Conservation (phyloP, 2,329 filamentous ascomycete species). For the Sphaerulina vaccinii region DNA sequence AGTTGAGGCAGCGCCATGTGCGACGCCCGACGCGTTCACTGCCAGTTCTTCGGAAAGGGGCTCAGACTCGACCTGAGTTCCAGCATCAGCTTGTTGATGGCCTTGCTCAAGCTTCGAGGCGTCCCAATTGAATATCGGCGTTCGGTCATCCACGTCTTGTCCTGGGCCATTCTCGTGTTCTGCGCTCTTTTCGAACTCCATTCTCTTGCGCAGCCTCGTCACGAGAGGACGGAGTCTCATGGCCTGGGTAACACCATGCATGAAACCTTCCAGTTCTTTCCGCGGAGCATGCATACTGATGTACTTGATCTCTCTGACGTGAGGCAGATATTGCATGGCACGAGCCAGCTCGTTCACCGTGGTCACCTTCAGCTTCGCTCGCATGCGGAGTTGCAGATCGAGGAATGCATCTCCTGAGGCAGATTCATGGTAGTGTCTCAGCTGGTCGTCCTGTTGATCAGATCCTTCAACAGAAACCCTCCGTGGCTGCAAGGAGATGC, state of each 20-base stretch:
- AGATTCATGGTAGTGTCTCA: not conserved
- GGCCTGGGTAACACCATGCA: slow-evolving; percentile 5
- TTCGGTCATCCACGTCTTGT: not conserved
- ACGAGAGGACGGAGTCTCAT: slow-evolving; percentile 11
- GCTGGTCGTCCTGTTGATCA: not conserved
- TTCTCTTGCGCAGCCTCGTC: slow-evolving; percentile 2
- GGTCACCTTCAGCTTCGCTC: slow-evolving; percentile 5
- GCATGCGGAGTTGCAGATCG: slow-evolving; percentile 6
- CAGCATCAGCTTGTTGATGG: not conserved
- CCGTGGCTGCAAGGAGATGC: slow-evolving; percentile 7
- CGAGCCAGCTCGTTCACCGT: slow-evolving; percentile 15
- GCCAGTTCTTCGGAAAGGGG: too few species aligned
- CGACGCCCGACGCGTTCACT: not conserved
- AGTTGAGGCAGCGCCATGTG: not conserved
- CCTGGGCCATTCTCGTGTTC: not conserved
- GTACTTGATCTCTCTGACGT: slow-evolving; percentile 14
- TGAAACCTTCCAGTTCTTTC: slow-evolving; percentile 11
- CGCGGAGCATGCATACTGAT: slow-evolving; percentile 12
- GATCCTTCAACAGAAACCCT: not conserved
- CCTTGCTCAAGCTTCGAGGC: not conserved
- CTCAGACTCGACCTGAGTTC: not conserved
- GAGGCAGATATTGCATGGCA: slow-evolving; percentile 14
- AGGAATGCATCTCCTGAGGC: slow-evolving; percentile 2
- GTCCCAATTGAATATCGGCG: slow-evolving; percentile 1
- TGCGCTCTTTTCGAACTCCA: not conserved